Evolutionary conservation across 2,329 filamentous ascomycete genomes (phyloP).

Genomic region (Aspergillus tamarii): DNA sequence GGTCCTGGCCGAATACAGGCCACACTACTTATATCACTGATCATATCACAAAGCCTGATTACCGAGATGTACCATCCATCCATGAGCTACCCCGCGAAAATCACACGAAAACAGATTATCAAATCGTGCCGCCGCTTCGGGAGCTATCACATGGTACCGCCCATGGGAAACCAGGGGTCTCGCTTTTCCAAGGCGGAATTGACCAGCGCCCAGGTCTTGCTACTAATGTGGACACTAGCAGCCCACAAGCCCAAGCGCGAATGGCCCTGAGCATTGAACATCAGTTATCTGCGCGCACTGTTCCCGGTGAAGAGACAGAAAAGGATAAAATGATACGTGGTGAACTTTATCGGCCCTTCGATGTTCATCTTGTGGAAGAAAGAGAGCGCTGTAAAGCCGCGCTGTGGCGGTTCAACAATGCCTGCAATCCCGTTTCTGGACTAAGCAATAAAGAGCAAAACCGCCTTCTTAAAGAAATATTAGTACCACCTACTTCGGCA

Average conservation of each 20-base stretch:
- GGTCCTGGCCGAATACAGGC: constrained; percentile 39
- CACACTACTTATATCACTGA: constrained; percentile 44
- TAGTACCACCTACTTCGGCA: constrained; percentile 37
- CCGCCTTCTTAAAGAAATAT: constrained; percentile 42
- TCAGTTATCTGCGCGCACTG: constrained; percentile 42
- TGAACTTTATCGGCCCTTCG: constrained; percentile 77
- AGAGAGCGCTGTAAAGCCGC: constrained; percentile 82
- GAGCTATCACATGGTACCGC: constrained; percentile 39
- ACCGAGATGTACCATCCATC: constrained; percentile 44
- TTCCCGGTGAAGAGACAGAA: constrained; percentile 61
- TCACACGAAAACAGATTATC: constrained; percentile 44
- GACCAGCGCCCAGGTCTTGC: constrained; percentile 43
- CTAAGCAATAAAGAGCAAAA: constrained; percentile 59
- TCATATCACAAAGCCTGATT: constrained; percentile 43
- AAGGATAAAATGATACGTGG: constrained; percentile 89
- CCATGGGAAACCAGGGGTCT: constrained; percentile 40
- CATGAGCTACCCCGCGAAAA: constrained; percentile 44
- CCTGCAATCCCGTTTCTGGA: constrained; percentile 72
- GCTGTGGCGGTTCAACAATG: constrained; percentile 84
- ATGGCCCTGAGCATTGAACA: constrained; percentile 48
- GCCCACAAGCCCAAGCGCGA: constrained; percentile 47
- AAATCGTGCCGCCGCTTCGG: constrained; percentile 44
- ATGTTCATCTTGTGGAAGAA: constrained; percentile 76
- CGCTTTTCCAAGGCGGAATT: constrained; percentile 40
- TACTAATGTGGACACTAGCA: constrained; percentile 41